Evolutionary conservation across 441 rosid species (phyloP).

Genomic region (Populus tomentosa): DNA sequence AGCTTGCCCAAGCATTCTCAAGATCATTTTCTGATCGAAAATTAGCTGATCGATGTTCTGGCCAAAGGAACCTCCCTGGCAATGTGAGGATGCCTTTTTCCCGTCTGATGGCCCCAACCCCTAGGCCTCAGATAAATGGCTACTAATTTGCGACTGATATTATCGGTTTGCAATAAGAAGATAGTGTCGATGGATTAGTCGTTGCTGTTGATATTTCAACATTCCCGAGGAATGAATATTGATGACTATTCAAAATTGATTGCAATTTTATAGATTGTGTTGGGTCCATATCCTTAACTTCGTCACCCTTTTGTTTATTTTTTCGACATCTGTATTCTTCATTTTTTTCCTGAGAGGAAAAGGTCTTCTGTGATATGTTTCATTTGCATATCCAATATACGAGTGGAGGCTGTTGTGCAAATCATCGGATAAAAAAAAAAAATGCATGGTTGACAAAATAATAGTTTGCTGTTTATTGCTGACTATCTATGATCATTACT

Average conservation of each 20-base stretch:
- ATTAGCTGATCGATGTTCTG: too few species aligned
- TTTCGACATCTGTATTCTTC: constrained; percentile 3
- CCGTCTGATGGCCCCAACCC: constrained; percentile 17
- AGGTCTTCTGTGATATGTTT: constrained; percentile 2
- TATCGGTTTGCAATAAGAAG: not conserved
- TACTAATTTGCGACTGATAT: constrained; percentile 36
- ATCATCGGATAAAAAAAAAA: too few species aligned
- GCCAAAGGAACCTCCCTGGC: too few species aligned
- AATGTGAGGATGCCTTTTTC: too few species aligned
- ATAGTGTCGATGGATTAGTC: not conserved
- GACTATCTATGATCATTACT: too few species aligned
- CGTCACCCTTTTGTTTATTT: not conserved
- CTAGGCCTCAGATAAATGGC: constrained; percentile 62
- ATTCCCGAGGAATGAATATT: not conserved
- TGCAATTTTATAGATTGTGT: not conserved
- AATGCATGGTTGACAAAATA: too few species aligned
- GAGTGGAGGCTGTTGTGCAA: too few species aligned
- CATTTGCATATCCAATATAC: too few species aligned
- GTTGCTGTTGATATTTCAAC: not conserved
- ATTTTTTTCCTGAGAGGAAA: constrained; percentile 2
- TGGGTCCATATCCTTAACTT: not conserved
- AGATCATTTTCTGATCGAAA: constrained; percentile 46
- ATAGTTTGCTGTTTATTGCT: too few species aligned
- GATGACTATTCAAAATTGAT: not conserved
- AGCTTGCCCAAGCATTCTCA: constrained; percentile 76